Evolutionary conservation across 148 eudicot genomes (phyloP).

Genomic region (Camellia granthamiana): DNA sequence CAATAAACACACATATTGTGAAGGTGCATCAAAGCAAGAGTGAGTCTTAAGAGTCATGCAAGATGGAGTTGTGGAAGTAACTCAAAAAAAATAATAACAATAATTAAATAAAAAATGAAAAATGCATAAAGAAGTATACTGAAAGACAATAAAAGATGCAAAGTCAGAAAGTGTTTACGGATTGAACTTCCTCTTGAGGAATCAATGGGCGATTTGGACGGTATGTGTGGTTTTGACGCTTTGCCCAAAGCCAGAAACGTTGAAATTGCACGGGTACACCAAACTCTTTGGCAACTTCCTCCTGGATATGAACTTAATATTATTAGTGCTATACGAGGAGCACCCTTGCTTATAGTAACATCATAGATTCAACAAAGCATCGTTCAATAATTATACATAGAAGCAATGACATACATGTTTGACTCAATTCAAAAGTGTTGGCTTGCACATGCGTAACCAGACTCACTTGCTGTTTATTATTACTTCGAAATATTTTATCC

Average conservation of each 20-base stretch:
- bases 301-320: constrained; percentile 37
- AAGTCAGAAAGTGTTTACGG: constrained; percentile 37
- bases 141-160: neutral
- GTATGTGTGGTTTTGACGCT: constrained; percentile 90
- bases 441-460: neutral
- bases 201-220: constrained; percentile 93
- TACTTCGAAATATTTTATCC: neutral
- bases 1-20: too few species aligned
- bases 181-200: constrained; percentile 63
- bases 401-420: too few species aligned
- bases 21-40: too few species aligned
- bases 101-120: neutral
- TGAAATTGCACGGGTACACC: constrained; percentile 89
- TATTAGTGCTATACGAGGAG: neutral
- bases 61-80: too few species aligned
- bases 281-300: constrained; percentile 89
- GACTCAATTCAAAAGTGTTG: neutral
- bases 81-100: neutral
- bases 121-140: neutral
- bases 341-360: neutral
- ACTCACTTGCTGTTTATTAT: neutral
- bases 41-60: too few species aligned
- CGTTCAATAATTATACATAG: neutral
- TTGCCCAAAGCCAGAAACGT: constrained; percentile 95
- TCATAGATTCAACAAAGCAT: neutral